Conservation (phyloP, 176 grass and related monocot species). For the Triticum monococcum region DNA sequence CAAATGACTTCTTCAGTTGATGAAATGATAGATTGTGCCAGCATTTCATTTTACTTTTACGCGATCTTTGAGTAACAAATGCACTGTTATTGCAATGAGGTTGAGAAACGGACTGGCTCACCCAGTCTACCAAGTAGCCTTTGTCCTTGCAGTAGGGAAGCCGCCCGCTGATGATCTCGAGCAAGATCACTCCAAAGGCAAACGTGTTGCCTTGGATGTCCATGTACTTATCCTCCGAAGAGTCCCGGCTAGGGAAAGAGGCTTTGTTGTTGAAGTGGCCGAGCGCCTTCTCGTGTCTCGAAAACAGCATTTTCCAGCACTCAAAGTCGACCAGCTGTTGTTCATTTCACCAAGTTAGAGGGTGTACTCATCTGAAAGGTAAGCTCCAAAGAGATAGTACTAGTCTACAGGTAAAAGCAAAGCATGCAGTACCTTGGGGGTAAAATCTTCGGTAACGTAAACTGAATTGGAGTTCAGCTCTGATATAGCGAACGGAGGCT, state of each 20-base stretch:
- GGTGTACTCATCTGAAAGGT: background rate
- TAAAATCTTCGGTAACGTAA: conserved; percentile 85
- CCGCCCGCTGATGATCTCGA: conserved; percentile 94
- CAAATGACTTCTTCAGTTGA: background rate
- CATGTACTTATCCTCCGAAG: conserved; percentile 53
- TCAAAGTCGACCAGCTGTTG: conserved; percentile 93
- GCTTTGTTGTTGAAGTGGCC: conserved; percentile 39
- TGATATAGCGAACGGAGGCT: conserved; percentile 69
- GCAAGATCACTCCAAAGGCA: conserved; percentile 81
- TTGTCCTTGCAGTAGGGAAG: conserved; percentile 91
- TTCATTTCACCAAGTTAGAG: background rate
- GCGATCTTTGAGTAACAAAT: background rate
- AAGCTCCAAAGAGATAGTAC: background rate
- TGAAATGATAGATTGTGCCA: background rate
- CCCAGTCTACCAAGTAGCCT: conserved; percentile 81
- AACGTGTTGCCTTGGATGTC: conserved; percentile 77
- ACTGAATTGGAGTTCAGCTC: conserved; percentile 75
- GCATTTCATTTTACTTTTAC: background rate
- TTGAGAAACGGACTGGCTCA: conserved; percentile 29
- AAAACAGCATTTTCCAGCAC: conserved; percentile 84
- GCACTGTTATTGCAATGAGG: background rate
- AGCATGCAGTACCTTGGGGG: conserved; percentile 60
- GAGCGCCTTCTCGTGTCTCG: conserved; percentile 46
- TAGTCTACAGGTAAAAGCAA: background rate
- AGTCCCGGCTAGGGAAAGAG: conserved; percentile 46